A percentile compares a stretch with the other conserved stretches of the same genome.
These are phyloP conservation scores for Sporobolomyces pararoseus DNA, from an alignment of 768 basidiomycete species.

Conservation along the genomic window DNA sequence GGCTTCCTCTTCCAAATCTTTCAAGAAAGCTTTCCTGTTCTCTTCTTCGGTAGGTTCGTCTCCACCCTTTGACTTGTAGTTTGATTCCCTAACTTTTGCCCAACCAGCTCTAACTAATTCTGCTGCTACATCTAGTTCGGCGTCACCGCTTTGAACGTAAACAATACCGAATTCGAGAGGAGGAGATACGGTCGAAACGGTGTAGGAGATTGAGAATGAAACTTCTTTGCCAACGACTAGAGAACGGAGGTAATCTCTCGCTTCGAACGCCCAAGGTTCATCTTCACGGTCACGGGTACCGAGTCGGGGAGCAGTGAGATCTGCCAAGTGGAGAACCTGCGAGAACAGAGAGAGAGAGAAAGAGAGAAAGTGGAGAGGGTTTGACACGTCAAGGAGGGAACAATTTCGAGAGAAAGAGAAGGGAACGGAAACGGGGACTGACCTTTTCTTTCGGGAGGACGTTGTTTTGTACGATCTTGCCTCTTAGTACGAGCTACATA, in stretches of 20 bases:
- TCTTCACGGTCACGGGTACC: constrained; percentile 80
- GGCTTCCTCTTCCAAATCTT: constrained; percentile 72
- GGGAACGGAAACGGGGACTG: constrained; percentile 52
- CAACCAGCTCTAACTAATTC: constrained; percentile 86
- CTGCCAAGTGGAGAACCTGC: constrained; percentile 82
- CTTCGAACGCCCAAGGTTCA: constrained; percentile 90
- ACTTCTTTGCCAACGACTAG: constrained; percentile 86
- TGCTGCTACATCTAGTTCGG: constrained; percentile 66
- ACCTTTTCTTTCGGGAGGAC: constrained; percentile 28
- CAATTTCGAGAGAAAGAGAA: background rate
- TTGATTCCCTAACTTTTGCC: constrained; percentile 77
- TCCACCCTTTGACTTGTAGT: constrained; percentile 53
- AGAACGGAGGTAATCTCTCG: constrained; percentile 83
- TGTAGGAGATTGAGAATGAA: constrained; percentile 74
- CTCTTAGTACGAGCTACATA: constrained; percentile 36
- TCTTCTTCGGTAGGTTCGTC: constrained; percentile 79
- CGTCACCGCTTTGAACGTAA: constrained; percentile 29
- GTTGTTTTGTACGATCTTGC: constrained; percentile 20
- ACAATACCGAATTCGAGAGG: constrained; percentile 68
- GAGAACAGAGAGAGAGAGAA: too few relatives aligned
- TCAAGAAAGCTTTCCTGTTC: constrained; percentile 54
- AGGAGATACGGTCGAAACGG: constrained; percentile 61
- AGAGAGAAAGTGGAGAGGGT: background rate
- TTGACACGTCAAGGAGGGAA: background rate
- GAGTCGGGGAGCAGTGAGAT: constrained; percentile 75